phyloP scores from a whole-genome alignment of 2,329 filamentous ascomycete species.

The Drechslerella stenobrocha region DNA sequence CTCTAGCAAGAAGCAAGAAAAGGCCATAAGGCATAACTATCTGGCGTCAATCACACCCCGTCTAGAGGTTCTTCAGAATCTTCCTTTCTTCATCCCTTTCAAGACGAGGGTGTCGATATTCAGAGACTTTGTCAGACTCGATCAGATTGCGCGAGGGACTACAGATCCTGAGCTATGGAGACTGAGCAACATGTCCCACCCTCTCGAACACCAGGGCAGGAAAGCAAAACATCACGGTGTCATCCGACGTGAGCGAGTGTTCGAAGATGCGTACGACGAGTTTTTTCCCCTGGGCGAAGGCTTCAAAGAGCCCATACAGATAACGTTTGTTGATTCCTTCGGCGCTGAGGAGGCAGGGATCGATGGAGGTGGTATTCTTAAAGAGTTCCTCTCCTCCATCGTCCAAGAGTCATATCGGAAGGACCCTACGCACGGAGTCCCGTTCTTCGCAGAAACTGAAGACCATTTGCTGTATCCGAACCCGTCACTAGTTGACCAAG shows the following conservation, averaged over 20 bases:
- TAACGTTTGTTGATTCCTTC: conserved; percentile 92
- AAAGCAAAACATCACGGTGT: conserved; percentile 70
- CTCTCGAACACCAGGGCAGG: conserved; percentile 55
- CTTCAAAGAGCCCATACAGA: conserved; percentile 92
- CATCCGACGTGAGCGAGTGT: conserved; percentile 76
- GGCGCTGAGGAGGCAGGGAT: conserved; percentile 86
- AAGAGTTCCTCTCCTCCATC: conserved; percentile 90
- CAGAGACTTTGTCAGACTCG: conserved; percentile 82
- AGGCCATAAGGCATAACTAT: conserved; percentile 59
- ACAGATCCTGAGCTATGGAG: conserved; percentile 29
- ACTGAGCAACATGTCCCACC: conserved; percentile 55
- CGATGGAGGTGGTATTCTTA: conserved; percentile 94
- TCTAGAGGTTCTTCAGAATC: conserved; percentile 87
- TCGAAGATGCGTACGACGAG: conserved; percentile 80
- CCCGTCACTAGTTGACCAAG: conserved; percentile 73
- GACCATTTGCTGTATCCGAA: conserved; percentile 88
- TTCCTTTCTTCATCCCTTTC: conserved; percentile 96
- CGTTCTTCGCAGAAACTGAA: conserved; percentile 80
- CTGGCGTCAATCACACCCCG: conserved; percentile 80
- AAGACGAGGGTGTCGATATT: conserved; percentile 89
- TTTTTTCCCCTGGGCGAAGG: conserved; percentile 81
- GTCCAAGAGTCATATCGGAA: conserved; percentile 76
- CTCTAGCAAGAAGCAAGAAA: conserved; percentile 65
- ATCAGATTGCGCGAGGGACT: conserved; percentile 65
- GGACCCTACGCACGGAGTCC: conserved; percentile 60